These are phyloP conservation scores for Microdochium paspali DNA, from an alignment of 2,329 filamentous ascomycete species.

Conservation along the genomic window DNA sequence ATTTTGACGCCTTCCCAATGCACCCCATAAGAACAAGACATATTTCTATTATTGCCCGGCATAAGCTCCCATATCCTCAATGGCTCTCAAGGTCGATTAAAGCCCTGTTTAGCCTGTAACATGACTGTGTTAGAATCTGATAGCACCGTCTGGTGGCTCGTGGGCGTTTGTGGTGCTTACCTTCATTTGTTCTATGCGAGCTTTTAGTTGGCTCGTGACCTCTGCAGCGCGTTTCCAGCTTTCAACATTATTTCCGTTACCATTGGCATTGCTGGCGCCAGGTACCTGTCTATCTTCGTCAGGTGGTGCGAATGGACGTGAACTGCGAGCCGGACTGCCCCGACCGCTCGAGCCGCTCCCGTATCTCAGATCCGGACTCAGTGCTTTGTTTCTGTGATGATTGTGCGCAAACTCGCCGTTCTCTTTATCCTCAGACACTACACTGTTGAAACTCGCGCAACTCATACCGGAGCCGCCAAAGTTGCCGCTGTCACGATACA, in stretches of 20 bases:
- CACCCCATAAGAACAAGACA: neutral
- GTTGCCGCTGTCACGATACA: constrained; percentile 44
- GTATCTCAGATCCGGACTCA: constrained; percentile 46
- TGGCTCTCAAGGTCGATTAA: constrained; percentile 28
- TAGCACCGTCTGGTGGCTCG: neutral
- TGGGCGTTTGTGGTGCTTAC: constrained; percentile 23
- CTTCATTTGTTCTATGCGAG: constrained; percentile 98
- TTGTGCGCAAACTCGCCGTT: constrained; percentile 43
- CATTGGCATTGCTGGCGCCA: constrained; percentile 4
- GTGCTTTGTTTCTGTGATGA: constrained; percentile 37
- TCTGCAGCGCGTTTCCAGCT: constrained; percentile 97
- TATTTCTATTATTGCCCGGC: neutral
- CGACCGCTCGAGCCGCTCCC: constrained; percentile 46
- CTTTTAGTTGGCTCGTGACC: constrained; percentile 94
- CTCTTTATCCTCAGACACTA: constrained; percentile 68
- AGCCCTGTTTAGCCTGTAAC: constrained; percentile 38
- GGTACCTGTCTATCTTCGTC: constrained; percentile 8
- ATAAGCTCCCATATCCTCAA: neutral
- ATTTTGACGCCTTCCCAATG: neutral
- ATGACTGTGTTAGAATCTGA: constrained; percentile 5
- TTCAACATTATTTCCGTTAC: constrained; percentile 63
- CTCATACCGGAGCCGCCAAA: constrained; percentile 29
- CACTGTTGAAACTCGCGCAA: constrained; percentile 54
- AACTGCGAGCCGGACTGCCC: constrained; percentile 50
- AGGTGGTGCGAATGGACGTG: constrained; percentile 25